These are phyloP conservation scores for Beauveria caledonica DNA, from an alignment of 2,329 filamentous ascomycete genomes.

Conservation along the genomic window DNA sequence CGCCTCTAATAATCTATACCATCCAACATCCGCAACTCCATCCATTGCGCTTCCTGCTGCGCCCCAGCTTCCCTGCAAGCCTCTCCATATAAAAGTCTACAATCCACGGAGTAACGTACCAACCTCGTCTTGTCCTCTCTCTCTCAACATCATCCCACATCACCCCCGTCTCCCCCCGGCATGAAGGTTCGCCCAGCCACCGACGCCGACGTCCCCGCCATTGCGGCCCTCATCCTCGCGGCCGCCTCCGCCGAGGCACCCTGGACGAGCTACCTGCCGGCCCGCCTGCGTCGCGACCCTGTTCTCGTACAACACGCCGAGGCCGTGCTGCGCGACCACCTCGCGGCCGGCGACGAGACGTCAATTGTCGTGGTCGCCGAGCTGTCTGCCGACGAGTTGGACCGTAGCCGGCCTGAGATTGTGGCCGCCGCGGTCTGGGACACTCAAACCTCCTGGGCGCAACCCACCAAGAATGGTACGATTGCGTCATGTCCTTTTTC, in stretches of 20 bases:
- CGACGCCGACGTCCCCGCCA: conserved; percentile 14
- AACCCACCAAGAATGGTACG: not conserved
- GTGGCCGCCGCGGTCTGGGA: conserved; percentile 15
- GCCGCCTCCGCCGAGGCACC: conserved; percentile 13
- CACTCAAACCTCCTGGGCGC: not conserved
- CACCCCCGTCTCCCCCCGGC: not conserved
- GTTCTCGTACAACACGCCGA: conserved; percentile 4
- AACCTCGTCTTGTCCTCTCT: not conserved
- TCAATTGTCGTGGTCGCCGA: conserved; percentile 13
- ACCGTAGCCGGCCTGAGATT: not conserved
- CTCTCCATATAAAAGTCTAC: too few species aligned
- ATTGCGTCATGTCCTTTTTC: not conserved
- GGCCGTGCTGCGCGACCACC: conserved; percentile 1
- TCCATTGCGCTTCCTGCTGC: too few species aligned
- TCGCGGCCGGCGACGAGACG: not conserved
- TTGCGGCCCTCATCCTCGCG: conserved; percentile 14
- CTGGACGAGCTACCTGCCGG: conserved; percentile 13
- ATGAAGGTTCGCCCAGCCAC: conserved; percentile 15
- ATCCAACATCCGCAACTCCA: too few species aligned
- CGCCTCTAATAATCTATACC: too few species aligned
- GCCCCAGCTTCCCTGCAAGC: too few species aligned
- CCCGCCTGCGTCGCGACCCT: not conserved
- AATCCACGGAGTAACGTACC: too few species aligned
- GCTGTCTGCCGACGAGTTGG: conserved; percentile 1
- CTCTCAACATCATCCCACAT: conserved; percentile 1